Evolutionary conservation across 148 eudicot species (phyloP).

Genomic region (Vaccinium corymbosum): DNA sequence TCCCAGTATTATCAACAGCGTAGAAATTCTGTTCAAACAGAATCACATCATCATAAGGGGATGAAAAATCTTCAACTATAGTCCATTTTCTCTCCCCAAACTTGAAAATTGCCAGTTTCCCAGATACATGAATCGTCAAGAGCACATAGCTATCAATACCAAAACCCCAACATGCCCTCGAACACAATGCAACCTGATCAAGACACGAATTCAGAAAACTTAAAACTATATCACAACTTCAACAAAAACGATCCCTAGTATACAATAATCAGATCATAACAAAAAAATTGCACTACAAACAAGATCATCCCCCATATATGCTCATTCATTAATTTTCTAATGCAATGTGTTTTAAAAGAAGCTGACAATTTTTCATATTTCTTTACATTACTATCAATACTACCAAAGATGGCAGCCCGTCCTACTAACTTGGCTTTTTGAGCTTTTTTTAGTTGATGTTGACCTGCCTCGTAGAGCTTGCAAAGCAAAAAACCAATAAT

Average conservation of each 20-base stretch:
- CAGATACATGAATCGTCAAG: conserved; percentile 66
- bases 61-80: conserved; percentile 40
- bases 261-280: background rate
- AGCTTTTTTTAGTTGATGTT: no score
- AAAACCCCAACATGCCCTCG: conserved; percentile 5
- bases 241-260: background rate
- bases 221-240: background rate
- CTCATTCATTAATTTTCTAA: background rate
- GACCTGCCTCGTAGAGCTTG: no score
- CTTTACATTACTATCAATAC: background rate
- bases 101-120: conserved; percentile 58
- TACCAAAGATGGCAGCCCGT: background rate
- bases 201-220: background rate
- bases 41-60: conserved; percentile 70
- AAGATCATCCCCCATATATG: no score
- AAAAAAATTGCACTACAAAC: background rate
- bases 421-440: no score
- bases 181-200: conserved; percentile 29
- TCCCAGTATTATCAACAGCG: conserved; percentile 65
- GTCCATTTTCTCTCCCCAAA: conserved; percentile 50
- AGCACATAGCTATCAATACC: conserved; percentile 36
- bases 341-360: background rate
- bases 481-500: no score
- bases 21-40: conserved; percentile 46
- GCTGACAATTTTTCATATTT: background rate